Conservation (phyloP, 805 yeast genomes). For the Candida silvatica region DNA sequence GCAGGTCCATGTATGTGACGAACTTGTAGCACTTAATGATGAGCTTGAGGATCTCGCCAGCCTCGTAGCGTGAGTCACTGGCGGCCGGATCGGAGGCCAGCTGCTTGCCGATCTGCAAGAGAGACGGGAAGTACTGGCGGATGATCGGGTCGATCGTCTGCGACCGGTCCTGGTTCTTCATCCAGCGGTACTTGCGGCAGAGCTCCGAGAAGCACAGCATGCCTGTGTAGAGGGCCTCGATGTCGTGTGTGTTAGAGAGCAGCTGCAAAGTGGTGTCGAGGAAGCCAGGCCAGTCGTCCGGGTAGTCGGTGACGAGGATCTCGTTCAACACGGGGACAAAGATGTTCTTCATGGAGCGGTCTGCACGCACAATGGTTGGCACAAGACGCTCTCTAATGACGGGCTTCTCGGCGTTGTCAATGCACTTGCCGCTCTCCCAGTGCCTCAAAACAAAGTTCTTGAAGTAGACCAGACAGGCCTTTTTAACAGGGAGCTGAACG, state of each 20-base stretch:
- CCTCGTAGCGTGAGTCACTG: slow-evolving; percentile 17
- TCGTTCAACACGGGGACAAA: slow-evolving; percentile 42
- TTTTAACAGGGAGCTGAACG: slow-evolving; percentile 47
- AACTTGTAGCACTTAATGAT: slow-evolving; percentile 75
- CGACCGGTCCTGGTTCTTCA: slow-evolving; percentile 43
- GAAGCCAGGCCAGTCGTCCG: slow-evolving; percentile 45
- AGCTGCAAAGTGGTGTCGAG: slow-evolving; percentile 39
- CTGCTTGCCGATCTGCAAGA: slow-evolving; percentile 58
- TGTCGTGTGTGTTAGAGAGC: slow-evolving; percentile 34
- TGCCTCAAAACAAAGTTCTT: slow-evolving; percentile 63
- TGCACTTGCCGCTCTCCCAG: slow-evolving; percentile 44
- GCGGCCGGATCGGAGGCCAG: slow-evolving; percentile 29
- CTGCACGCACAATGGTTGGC: slow-evolving; percentile 45
- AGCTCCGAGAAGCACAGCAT: slow-evolving; percentile 69
- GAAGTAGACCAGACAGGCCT: slow-evolving; percentile 81
- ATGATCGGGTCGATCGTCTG: slow-evolving; percentile 52
- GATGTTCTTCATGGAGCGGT: slow-evolving; percentile 36
- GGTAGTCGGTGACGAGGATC: slow-evolving; percentile 36
- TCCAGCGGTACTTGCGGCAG: slow-evolving; percentile 72
- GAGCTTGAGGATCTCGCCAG: slow-evolving; percentile 69
- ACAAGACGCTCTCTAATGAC: slow-evolving; percentile 61
- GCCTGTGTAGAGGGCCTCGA: slow-evolving; percentile 49
- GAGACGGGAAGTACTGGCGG: slow-evolving; percentile 53
- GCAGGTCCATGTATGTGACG: slow-evolving; percentile 73
- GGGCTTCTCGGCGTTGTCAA: slow-evolving; percentile 68